Evolutionary conservation across 1,139 yeast species (phyloP).

Genomic region (Chernovozyma sophiae-reginae): DNA sequence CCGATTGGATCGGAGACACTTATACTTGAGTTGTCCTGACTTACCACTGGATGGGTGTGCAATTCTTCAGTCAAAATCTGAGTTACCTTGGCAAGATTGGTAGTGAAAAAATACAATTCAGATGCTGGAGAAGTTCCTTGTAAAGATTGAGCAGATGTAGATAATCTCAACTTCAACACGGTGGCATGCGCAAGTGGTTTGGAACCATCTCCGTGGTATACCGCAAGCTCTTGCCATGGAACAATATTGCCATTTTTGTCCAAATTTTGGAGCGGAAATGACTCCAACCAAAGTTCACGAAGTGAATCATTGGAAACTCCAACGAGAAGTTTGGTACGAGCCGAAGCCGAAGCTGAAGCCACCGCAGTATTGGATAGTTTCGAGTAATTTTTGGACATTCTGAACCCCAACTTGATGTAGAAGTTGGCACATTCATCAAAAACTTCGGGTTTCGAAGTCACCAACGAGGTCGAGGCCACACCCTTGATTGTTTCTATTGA

Average conservation of each 20-base stretch:
- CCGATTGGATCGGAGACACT: conserved; percentile 51
- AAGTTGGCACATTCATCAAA: conserved; percentile 48
- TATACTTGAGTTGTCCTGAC: not conserved
- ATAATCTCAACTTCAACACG: conserved; percentile 55
- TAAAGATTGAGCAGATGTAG: conserved; percentile 9
- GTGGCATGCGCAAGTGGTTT: conserved; percentile 27
- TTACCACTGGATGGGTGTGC: conserved; percentile 7
- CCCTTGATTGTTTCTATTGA: conserved; percentile 13
- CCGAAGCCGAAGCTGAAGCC: conserved; percentile 22
- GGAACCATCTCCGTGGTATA: conserved; percentile 49
- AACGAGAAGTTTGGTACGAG: conserved; percentile 25
- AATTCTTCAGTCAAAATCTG: conserved; percentile 26
- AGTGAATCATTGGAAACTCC: conserved; percentile 66
- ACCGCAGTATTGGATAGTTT: conserved; percentile 43
- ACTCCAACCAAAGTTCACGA: conserved; percentile 67
- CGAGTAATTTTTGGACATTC: conserved; percentile 50
- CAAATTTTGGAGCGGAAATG: conserved; percentile 55
- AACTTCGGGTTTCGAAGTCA: conserved; percentile 45
- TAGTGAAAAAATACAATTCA: conserved; percentile 48
- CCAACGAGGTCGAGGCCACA: conserved; percentile 51
- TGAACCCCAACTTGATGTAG: conserved; percentile 57
- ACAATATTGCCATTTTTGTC: conserved; percentile 44
- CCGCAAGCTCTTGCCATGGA: conserved; percentile 56
- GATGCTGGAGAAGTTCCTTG: not conserved
- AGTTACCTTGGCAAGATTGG: conserved; percentile 39